Conservation (phyloP, 306 rosid genomes). For the Abrus precatorius region DNA sequence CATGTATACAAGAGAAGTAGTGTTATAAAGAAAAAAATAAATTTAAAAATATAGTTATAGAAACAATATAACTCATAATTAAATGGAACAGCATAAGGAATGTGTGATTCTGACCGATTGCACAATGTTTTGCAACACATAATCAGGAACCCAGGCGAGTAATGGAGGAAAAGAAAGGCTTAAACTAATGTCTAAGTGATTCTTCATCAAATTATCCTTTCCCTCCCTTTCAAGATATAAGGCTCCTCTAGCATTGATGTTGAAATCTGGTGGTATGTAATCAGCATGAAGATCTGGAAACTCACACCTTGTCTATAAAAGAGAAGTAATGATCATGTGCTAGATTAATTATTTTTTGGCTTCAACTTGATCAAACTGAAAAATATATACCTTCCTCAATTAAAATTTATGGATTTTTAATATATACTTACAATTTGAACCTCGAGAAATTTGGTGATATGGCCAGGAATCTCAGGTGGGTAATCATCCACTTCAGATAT, state of each 20-base stretch:
- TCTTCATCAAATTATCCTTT: slow-evolving; percentile 33
- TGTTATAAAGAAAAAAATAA: too few species aligned
- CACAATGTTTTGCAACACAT: slow-evolving; percentile 25
- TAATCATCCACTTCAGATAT: slow-evolving; percentile 38
- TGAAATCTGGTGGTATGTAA: slow-evolving; percentile 37
- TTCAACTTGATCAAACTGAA: not conserved
- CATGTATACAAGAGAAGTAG: too few species aligned
- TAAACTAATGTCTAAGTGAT: slow-evolving; percentile 31
- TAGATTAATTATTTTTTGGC: not conserved
- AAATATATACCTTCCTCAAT: not conserved
- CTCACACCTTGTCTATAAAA: slow-evolving; percentile 43
- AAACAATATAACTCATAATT: too few species aligned
- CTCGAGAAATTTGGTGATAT: slow-evolving; percentile 42
- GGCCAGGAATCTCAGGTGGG: slow-evolving; percentile 47
- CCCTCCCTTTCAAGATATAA: slow-evolving; percentile 43
- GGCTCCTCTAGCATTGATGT: slow-evolving; percentile 43
- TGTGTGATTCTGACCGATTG: slow-evolving; percentile 44
- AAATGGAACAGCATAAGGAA: not conserved
- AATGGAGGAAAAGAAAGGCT: slow-evolving; percentile 43
- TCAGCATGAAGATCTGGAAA: slow-evolving; percentile 30
- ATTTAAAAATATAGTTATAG: too few species aligned
- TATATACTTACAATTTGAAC: slow-evolving; percentile 40
- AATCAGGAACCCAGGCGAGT: slow-evolving; percentile 50
- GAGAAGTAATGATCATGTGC: too few species aligned
- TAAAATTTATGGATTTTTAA: not conserved